Evolutionary conservation across 31 red algal genomes (phyloP).

Genomic region (Odonthalia washingtoniensis): DNA sequence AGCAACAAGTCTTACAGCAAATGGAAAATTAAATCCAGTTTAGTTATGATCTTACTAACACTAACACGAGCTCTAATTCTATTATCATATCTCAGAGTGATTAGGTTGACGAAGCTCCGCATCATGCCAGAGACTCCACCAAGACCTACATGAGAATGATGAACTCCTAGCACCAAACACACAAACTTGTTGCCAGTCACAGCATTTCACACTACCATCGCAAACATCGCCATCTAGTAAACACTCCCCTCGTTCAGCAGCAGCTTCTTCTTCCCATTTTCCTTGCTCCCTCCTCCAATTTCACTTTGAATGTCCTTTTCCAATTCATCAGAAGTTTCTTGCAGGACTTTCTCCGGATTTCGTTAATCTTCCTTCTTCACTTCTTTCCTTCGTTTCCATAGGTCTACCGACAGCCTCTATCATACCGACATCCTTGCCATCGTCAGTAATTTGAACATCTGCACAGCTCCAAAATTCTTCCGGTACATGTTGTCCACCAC

Average conservation of each 20-base stretch:
- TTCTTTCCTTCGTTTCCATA: neutral
- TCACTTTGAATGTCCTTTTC: neutral
- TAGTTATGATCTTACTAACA: too few relatives aligned
- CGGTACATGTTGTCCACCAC: slow-evolving; percentile 54
- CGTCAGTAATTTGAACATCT: slow-evolving; percentile 52
- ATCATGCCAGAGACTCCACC: slow-evolving; percentile 19
- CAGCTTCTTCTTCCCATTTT: neutral
- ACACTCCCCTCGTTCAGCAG: neutral
- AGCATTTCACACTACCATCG: slow-evolving; percentile 15
- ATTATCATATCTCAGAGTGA: too few relatives aligned
- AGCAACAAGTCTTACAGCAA: too few relatives aligned
- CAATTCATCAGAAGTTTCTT: neutral
- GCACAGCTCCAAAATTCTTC: slow-evolving; percentile 82
- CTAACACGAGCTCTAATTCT: too few relatives aligned
- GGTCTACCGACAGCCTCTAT: neutral
- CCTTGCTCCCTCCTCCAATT: neutral
- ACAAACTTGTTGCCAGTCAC: neutral
- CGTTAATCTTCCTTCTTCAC: neutral
- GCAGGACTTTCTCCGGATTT: neutral
- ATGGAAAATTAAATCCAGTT: too few relatives aligned
- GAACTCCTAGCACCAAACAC: neutral
- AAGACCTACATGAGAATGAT: neutral
- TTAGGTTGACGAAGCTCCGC: neutral
- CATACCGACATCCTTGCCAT: neutral
- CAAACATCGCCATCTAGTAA: neutral